phyloP scores from a whole-genome alignment of 2,329 filamentous ascomycete species.

The Monilinia aucupariae region DNA sequence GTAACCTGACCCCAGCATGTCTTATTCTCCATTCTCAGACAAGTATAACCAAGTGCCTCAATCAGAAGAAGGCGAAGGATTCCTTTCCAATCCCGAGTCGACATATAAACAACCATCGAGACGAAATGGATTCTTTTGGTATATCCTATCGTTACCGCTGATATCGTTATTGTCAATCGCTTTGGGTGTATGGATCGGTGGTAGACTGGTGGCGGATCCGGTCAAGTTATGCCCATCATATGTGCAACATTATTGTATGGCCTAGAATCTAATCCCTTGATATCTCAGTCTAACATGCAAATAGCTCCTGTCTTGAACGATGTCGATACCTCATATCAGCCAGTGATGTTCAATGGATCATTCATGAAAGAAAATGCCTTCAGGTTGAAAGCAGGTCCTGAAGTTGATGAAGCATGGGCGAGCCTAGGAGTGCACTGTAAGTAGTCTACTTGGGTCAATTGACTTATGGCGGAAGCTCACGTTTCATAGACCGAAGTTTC shows the following conservation, averaged over 20 bases:
- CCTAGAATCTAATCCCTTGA: neutral
- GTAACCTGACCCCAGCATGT: neutral
- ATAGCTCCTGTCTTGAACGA: conserved; percentile 38
- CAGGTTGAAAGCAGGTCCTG: conserved; percentile 42
- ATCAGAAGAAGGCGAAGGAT: conserved; percentile 16
- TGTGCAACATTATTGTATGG: conserved; percentile 20
- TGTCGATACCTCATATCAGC: conserved; percentile 40
- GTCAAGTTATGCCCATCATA: conserved; percentile 18
- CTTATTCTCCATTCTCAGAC: conserved; percentile 16
- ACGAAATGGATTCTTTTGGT: conserved; percentile 1
- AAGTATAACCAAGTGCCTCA: conserved; percentile 16
- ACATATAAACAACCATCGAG: neutral
- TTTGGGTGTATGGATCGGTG: conserved; percentile 19
- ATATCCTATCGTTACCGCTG: conserved; percentile 10
- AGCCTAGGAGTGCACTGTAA: conserved; percentile 46
- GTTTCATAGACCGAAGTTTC: conserved; percentile 33
- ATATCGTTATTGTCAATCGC: conserved; percentile 14
- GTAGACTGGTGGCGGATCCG: conserved; percentile 10
- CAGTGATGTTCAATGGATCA: conserved; percentile 46
- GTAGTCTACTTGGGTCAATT: neutral
- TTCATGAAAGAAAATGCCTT: conserved; percentile 49
- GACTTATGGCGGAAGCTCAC: neutral
- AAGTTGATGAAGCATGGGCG: conserved; percentile 50
- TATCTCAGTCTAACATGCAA: conserved; percentile 10
- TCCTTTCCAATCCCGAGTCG: conserved; percentile 4